phyloP scores from a whole-genome alignment of 805 yeast genomes.

The Nakazawaea anatomiae region DNA sequence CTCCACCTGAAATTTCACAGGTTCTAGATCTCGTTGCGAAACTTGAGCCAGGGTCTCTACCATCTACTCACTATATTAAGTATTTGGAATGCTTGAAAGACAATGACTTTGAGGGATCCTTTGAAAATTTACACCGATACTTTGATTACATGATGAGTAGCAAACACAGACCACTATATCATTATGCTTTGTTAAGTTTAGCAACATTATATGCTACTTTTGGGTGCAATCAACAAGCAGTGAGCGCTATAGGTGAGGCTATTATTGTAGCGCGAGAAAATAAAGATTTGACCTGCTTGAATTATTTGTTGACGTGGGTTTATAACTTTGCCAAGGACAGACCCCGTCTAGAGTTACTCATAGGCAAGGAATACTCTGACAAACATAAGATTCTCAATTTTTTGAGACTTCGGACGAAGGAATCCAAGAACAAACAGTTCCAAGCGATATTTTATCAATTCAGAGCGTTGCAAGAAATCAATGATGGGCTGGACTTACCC shows the following conservation, averaged over 20 bases:
- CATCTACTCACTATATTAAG: conserved; percentile 48
- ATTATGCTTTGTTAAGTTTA: conserved; percentile 66
- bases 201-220: conserved; percentile 70
- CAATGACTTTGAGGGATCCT: conserved; percentile 58
- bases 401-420: conserved; percentile 47
- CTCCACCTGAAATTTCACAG: conserved; percentile 36
- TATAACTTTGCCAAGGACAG: conserved; percentile 62
- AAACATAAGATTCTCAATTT: conserved; percentile 65
- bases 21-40: conserved; percentile 42
- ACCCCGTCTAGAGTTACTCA: conserved; percentile 42
- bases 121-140: conserved; percentile 50
- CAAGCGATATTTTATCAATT: conserved; percentile 62
- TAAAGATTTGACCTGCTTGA: conserved; percentile 66
- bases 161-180: conserved; percentile 59
- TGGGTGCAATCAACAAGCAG: conserved; percentile 60
- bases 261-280: conserved; percentile 83
- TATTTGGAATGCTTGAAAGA: conserved; percentile 53
- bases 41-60: conserved; percentile 35
- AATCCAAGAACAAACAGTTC: conserved; percentile 36
- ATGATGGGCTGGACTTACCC: conserved; percentile 42
- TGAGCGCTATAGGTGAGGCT: conserved; percentile 80
- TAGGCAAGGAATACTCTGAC: conserved; percentile 43
- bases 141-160: conserved; percentile 75
- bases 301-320: conserved; percentile 69
- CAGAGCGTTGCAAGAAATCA: conserved; percentile 50